A percentile compares a stretch with the other conserved stretches of the same genome.
These are phyloP conservation scores for Glycine latifolia DNA, from an alignment of 306 rosid species.

Conservation along the genomic window DNA sequence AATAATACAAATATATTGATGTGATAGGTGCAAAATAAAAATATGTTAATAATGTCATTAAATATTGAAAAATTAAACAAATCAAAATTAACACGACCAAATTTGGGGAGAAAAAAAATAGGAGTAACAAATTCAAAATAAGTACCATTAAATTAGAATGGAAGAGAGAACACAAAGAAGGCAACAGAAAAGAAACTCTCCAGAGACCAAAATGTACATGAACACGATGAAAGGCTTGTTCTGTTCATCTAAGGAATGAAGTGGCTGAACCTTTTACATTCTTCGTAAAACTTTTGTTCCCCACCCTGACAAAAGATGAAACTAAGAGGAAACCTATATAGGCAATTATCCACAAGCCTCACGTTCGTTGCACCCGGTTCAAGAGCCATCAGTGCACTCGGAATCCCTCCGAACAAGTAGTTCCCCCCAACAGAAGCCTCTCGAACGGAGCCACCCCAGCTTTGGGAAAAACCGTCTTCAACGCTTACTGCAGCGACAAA, in stretches of 20 bases:
- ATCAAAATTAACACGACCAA: no score
- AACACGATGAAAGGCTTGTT: background rate
- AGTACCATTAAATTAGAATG: background rate
- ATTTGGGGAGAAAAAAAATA: no score
- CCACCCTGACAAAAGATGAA: slow-evolving; percentile 86
- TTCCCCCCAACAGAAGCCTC: slow-evolving; percentile 77
- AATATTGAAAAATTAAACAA: no score
- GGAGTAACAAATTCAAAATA: background rate
- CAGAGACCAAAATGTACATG: background rate
- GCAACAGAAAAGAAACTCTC: no score
- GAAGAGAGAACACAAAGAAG: background rate
- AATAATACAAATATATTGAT: no score
- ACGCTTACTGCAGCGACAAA: slow-evolving; percentile 71
- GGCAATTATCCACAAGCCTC: slow-evolving; percentile 67
- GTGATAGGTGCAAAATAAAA: no score
- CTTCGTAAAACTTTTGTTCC: slow-evolving; percentile 58
- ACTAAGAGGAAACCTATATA: slow-evolving; percentile 67
- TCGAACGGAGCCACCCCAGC: slow-evolving; percentile 60
- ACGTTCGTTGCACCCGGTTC: slow-evolving; percentile 72
- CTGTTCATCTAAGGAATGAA: slow-evolving; percentile 51
- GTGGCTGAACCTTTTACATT: slow-evolving; percentile 58
- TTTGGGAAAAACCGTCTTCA: slow-evolving; percentile 62
- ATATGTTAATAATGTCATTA: no score
- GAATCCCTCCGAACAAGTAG: slow-evolving; percentile 75
- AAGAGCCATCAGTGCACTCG: slow-evolving; percentile 59